phyloP scores from a whole-genome alignment of 2,329 filamentous ascomycete genomes.

The Aspergillus pseudonomiae region DNA sequence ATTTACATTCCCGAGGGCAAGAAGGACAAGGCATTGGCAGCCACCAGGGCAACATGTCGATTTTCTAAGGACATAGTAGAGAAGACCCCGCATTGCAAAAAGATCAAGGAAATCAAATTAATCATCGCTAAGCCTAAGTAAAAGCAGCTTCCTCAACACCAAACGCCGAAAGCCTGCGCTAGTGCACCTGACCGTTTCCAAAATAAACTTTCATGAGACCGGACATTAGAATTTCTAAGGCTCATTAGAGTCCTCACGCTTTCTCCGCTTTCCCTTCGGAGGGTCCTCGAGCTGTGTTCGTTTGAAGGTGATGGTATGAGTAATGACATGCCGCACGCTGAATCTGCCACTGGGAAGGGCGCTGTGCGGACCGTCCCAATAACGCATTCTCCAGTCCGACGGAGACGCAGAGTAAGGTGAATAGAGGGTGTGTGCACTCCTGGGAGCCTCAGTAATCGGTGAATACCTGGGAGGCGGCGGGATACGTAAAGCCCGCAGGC shows the following conservation, averaged over 20 bases:
- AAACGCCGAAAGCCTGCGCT: neutral
- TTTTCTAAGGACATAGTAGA: neutral
- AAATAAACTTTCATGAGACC: neutral
- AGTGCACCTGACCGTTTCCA: constrained; percentile 3
- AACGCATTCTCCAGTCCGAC: constrained; percentile 75
- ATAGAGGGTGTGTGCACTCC: constrained; percentile 58
- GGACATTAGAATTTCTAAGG: neutral
- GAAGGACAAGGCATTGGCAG: neutral
- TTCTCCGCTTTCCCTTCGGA: constrained; percentile 90
- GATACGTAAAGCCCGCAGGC: constrained; percentile 68
- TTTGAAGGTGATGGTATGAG: constrained; percentile 91
- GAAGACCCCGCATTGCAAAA: neutral
- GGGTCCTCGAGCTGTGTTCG: constrained; percentile 76
- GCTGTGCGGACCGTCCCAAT: constrained; percentile 62
- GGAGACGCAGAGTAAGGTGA: constrained; percentile 43
- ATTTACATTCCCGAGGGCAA: neutral
- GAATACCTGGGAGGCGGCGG: constrained; percentile 75
- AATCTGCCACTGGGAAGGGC: constrained; percentile 62
- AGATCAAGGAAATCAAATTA: neutral
- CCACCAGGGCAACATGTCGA: neutral
- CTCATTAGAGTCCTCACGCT: constrained; percentile 39
- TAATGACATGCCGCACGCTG: constrained; percentile 84
- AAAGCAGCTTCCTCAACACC: neutral
- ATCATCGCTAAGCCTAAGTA: neutral
- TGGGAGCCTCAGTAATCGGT: constrained; percentile 67